Percentiles rank a stretch among this genome's conserved stretches.
Evolutionary conservation across 345 rosid genomes (phyloP).

Genomic region (Psidium friedrichsthalianum): DNA sequence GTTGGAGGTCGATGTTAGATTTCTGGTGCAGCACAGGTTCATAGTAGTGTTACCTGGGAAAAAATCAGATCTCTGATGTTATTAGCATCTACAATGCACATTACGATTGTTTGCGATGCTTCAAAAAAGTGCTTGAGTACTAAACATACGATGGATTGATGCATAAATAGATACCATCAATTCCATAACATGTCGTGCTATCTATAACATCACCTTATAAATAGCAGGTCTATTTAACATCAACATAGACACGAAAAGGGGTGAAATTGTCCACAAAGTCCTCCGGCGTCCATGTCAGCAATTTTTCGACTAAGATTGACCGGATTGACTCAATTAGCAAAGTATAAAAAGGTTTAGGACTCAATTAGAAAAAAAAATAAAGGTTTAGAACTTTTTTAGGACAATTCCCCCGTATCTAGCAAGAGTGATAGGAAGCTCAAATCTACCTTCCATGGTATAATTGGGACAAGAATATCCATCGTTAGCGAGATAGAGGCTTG

Average conservation of each 20-base stretch:
- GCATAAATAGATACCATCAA: neutral
- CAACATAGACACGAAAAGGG: neutral
- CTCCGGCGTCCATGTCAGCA: no score
- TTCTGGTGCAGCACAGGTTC: conserved; percentile 27
- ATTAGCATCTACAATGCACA: neutral
- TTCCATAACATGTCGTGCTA: neutral
- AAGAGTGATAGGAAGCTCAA: neutral
- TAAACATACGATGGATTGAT: neutral
- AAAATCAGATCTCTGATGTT: neutral
- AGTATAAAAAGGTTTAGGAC: no score
- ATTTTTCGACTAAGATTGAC: no score
- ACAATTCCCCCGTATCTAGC: neutral
- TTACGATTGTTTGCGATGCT: neutral
- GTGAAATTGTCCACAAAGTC: no score
- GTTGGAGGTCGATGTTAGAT: conserved; percentile 2
- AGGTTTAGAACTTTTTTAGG: no score
- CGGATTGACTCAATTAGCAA: no score
- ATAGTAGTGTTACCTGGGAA: conserved; percentile 2
- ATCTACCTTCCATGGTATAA: neutral
- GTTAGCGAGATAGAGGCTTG: conserved; percentile 18
- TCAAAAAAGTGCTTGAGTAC: neutral
- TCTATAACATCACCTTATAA: neutral
- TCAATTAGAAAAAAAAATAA: no score
- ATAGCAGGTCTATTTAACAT: no score
- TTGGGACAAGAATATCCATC: conserved; percentile 37